phyloP scores from a whole-genome alignment of 2,329 filamentous ascomycete genomes.

The Hypoxylon sp. region DNA sequence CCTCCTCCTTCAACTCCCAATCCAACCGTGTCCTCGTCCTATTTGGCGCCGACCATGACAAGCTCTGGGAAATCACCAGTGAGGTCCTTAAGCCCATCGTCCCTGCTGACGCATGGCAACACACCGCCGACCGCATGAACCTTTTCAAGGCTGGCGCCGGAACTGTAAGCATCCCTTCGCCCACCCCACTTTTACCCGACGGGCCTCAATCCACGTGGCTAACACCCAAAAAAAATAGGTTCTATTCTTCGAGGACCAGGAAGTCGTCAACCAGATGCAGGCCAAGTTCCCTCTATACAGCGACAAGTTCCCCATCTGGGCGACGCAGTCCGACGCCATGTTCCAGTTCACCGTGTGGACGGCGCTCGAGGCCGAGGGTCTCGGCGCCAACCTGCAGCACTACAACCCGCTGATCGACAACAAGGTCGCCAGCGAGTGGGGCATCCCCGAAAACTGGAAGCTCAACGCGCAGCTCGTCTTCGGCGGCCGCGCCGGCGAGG shows the following conservation, averaged over 20 bases:
- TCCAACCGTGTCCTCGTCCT: constrained; percentile 84
- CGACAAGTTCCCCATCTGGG: constrained; percentile 84
- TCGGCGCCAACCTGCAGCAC: constrained; percentile 92
- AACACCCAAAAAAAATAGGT: constrained; percentile 60
- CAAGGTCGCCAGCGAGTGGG: constrained; percentile 78
- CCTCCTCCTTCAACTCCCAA: constrained; percentile 91
- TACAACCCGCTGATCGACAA: constrained; percentile 90
- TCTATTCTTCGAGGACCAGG: constrained; percentile 88
- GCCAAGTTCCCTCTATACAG: constrained; percentile 80
- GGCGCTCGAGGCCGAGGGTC: constrained; percentile 84
- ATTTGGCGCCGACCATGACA: constrained; percentile 85
- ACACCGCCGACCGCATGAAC: constrained; percentile 60
- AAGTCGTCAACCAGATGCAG: constrained; percentile 75
- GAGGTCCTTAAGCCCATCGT: constrained; percentile 78
- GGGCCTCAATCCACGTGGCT: neutral
- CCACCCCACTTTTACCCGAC: neutral
- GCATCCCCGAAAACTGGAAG: constrained; percentile 79
- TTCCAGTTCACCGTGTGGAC: constrained; percentile 86
- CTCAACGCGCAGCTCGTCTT: constrained; percentile 90
- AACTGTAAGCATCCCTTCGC: constrained; percentile 69
- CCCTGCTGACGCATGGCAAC: constrained; percentile 72
- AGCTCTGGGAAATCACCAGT: constrained; percentile 83
- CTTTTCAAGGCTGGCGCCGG: constrained; percentile 81
- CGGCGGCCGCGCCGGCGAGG: constrained; percentile 71
- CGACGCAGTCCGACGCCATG: constrained; percentile 83